Evolutionary conservation across 345 rosid species (phyloP).

Genomic region (rapeseed (Brassica napus)): Da-Ae NC_063435.1:29556501-29557000

Average conservation of each 20-base stretch:
- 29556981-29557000: slow-evolving; percentile 85
- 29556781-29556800: neutral
- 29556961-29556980: slow-evolving; percentile 22
- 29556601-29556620: neutral
- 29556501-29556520: neutral
- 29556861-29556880: slow-evolving; percentile 53
- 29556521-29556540: neutral
- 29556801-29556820: no score
- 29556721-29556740: neutral
- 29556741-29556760: neutral
- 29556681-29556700: neutral
- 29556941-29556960: no score
- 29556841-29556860: no score
- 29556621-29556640: neutral
- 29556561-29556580: neutral
- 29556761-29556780: neutral
- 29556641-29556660: neutral
- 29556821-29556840: no score
- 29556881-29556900: slow-evolving; percentile 80
- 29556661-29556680: neutral
- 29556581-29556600: neutral
- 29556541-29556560: neutral
- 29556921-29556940: slow-evolving; percentile 22
- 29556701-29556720: neutral
- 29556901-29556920: slow-evolving; percentile 75